A percentile compares a stretch with the other conserved stretches of the same genome.
phyloP scores from a whole-genome alignment of 192 early-diverging fungal genomes.

The Tieghemiomyces parasiticus region DNA sequence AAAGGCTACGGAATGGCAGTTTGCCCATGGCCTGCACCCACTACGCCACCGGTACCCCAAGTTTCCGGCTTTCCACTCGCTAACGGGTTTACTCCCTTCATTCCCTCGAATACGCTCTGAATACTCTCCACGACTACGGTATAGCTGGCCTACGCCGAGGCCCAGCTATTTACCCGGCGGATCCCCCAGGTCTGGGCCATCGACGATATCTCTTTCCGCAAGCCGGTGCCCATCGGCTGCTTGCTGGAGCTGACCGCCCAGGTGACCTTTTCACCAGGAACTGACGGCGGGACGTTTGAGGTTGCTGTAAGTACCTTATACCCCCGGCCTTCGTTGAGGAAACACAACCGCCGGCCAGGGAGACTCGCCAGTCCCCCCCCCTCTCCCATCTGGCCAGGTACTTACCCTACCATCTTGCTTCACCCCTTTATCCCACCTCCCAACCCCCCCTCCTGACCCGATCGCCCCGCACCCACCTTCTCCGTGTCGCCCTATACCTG shows the following conservation, averaged over 20 bases:
- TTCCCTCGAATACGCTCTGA: too few species aligned
- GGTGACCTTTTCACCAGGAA: constrained; percentile 55
- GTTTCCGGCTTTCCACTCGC: too few species aligned
- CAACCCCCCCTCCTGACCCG: too few species aligned
- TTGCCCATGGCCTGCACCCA: too few species aligned
- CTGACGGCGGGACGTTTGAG: constrained; percentile 39
- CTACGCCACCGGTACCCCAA: too few species aligned
- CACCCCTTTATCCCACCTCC: too few species aligned
- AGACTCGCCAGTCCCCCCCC: constrained; percentile 12
- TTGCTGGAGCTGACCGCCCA: constrained; percentile 58
- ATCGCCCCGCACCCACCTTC: too few species aligned
- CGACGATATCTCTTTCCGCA: constrained; percentile 63
- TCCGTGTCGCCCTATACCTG: too few species aligned
- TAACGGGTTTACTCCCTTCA: too few species aligned
- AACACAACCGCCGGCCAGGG: constrained; percentile 3
- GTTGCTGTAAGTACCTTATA: constrained; percentile 24
- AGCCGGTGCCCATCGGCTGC: constrained; percentile 71
- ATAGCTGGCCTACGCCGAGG: constrained; percentile 57
- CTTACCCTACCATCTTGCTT: too few species aligned
- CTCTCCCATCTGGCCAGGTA: too few species aligned
- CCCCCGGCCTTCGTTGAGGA: constrained; percentile 4
- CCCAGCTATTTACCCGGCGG: constrained; percentile 43
- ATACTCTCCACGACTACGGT: not conserved
- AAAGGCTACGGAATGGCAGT: too few species aligned
- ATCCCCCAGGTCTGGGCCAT: constrained; percentile 44